Evolutionary conservation across 495 filamentous ascomycete genomes (phyloP).

Genomic region (Amphirosellinia nigrospora): DNA sequence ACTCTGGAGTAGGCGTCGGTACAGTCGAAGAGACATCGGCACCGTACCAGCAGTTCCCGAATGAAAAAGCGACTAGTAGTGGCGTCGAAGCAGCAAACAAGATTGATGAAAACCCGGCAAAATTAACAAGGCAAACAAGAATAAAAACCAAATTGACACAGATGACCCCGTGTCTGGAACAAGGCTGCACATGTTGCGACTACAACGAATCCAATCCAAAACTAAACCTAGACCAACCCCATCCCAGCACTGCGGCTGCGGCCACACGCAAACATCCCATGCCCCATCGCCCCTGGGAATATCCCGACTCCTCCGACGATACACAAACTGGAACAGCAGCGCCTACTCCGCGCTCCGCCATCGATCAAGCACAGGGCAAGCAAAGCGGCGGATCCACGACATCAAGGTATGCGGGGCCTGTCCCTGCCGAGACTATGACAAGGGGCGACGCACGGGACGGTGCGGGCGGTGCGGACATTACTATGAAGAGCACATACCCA

Average conservation of each 20-base stretch:
- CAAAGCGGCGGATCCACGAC: background rate
- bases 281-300: background rate
- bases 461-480: conserved; percentile 10
- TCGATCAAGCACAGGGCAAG: background rate
- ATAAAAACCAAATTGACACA: background rate
- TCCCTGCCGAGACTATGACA: conserved; percentile 11
- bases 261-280: background rate
- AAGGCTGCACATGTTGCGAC: background rate
- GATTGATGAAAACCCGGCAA: background rate
- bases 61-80: background rate
- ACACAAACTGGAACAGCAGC: conserved; percentile 6
- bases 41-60: background rate
- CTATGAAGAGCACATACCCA: background rate
- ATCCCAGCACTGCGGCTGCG: background rate
- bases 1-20: background rate
- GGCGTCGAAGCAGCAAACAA: background rate
- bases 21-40: background rate
- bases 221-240: no score
- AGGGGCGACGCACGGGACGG: background rate
- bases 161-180: background rate
- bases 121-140: background rate
- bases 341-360: background rate
- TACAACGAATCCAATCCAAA: background rate
- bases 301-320: background rate
- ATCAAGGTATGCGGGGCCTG: background rate